Evolutionary conservation across 495 filamentous ascomycete genomes (phyloP).

Genomic region (Aspergillus sparsus): DNA sequence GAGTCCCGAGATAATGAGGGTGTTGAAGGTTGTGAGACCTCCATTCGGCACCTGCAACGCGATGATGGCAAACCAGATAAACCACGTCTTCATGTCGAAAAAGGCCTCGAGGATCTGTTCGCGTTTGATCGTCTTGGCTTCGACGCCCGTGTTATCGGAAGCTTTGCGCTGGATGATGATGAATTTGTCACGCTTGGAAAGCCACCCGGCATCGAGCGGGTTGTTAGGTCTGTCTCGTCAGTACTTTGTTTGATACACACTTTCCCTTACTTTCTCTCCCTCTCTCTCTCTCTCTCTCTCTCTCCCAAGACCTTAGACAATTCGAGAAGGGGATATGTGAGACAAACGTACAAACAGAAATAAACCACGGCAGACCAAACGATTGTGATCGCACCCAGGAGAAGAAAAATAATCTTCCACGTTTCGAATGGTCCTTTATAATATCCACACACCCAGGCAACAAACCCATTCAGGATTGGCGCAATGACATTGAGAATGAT

Average conservation of each 20-base stretch:
- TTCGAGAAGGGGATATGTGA: too few species aligned
- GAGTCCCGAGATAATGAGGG: constrained; percentile 1
- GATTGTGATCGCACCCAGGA: constrained; percentile 31
- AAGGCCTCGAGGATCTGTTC: constrained; percentile 49
- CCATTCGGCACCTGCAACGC: constrained; percentile 9
- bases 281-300: too few species aligned
- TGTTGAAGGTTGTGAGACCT: not conserved
- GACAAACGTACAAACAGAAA: constrained; percentile 21
- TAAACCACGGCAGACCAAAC: constrained; percentile 32
- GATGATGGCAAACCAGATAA: constrained; percentile 28
- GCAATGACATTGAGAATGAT: not conserved
- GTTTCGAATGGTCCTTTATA: not conserved
- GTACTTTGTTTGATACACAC: too few species aligned
- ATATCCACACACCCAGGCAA: not conserved
- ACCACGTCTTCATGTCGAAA: constrained; percentile 41
- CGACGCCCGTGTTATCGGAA: constrained; percentile 53
- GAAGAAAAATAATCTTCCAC: constrained; percentile 3
- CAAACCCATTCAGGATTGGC: not conserved
- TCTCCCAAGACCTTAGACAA: too few species aligned
- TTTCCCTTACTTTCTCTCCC: too few species aligned
- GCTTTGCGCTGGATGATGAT: constrained; percentile 51
- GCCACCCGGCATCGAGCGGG: constrained; percentile 38
- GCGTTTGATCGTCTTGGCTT: constrained; percentile 53
- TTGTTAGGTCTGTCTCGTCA: constrained; percentile 35
- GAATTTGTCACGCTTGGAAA: constrained; percentile 37